Percentiles rank a stretch among this genome's conserved stretches.
phyloP scores from a whole-genome alignment of 78 protist species.

The Monocercomonoides exilis region DNA sequence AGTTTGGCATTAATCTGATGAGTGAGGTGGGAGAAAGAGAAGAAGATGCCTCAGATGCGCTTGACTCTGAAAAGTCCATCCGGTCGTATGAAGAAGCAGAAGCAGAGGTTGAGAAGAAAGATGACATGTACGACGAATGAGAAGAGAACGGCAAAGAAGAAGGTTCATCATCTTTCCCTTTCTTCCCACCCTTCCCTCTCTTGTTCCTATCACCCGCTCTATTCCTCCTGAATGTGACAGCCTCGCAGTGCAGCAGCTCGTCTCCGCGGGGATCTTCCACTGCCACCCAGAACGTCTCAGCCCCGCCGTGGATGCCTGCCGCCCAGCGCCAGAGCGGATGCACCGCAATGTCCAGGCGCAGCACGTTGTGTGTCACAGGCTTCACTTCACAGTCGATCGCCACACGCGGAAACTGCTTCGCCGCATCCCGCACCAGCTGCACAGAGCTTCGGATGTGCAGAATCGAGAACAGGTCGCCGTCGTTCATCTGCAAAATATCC shows the following conservation, averaged over 20 bases:
- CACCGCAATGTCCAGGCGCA: constrained; percentile 52
- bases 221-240: not conserved
- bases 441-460: constrained; percentile 46
- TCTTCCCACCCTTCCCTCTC: not conserved
- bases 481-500: constrained; percentile 57
- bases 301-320: not conserved
- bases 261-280: not conserved
- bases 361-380: constrained; percentile 83
- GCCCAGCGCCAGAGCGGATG: not conserved
- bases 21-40: constrained; percentile 4
- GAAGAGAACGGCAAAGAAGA: not conserved
- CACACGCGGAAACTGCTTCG: constrained; percentile 62
- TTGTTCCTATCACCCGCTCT: not conserved
- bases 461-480: constrained; percentile 57
- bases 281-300: not conserved
- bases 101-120: not conserved
- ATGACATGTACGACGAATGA: not conserved
- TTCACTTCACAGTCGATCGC: constrained; percentile 44
- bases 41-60: not conserved
- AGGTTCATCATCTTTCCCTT: too few relatives aligned
- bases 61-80: not conserved
- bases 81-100: too few relatives aligned
- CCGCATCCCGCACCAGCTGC: constrained; percentile 23
- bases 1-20: constrained; percentile 40
- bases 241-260: not conserved